phyloP scores from a whole-genome alignment of 306 rosid genomes.

The Rubus parviflorus region DNA sequence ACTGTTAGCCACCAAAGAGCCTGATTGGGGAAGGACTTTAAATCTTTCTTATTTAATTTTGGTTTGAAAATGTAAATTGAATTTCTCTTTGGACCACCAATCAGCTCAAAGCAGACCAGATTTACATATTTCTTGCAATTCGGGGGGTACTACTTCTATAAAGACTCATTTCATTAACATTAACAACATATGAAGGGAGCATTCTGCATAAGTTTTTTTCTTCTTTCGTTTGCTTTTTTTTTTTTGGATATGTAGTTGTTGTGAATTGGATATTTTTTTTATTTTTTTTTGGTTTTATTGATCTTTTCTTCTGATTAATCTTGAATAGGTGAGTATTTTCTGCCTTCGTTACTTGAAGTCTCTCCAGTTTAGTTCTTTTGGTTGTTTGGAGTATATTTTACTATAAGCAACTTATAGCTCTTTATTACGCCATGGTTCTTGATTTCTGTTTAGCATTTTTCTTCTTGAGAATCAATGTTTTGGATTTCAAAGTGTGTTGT shows the following conservation, averaged over 20 bases:
- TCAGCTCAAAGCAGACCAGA: background rate
- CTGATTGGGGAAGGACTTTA: background rate
- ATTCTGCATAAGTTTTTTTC: background rate
- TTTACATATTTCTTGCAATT: background rate
- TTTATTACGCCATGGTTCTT: background rate
- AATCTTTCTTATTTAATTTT: background rate
- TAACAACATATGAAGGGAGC: background rate
- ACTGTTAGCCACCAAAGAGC: background rate
- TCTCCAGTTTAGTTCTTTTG: background rate
- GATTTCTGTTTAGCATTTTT: background rate
- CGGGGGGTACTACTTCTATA: background rate
- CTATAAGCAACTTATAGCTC: background rate
- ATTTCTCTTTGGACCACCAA: background rate
- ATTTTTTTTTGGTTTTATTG: background rate
- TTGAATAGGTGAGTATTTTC: background rate
- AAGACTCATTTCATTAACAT: background rate
- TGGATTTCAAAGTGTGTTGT: background rate
- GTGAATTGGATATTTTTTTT: too few species aligned
- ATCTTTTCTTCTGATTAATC: background rate
- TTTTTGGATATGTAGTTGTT: background rate
- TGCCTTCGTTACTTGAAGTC: background rate
- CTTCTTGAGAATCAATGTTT: background rate
- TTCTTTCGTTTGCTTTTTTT: background rate
- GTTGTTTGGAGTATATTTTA: background rate
- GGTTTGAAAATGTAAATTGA: background rate